Evolutionary conservation across 176 grass and related monocot species (phyloP).

Genomic region (barley (Hordeum vulgare)): DNA sequence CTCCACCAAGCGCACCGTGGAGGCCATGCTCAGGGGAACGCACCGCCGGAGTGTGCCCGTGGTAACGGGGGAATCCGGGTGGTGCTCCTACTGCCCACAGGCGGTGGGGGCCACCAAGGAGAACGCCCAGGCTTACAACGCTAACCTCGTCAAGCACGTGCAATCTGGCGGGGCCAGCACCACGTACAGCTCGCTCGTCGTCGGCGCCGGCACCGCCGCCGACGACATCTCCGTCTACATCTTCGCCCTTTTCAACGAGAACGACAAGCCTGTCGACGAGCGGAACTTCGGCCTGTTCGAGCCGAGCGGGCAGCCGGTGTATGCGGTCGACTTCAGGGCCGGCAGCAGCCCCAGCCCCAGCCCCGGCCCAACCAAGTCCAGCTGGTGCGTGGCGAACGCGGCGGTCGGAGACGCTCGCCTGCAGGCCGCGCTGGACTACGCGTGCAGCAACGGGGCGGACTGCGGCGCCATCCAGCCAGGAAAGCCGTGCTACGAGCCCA

Average conservation of each 20-base stretch:
- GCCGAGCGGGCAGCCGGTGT: slow-evolving; percentile 35
- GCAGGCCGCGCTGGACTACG: slow-evolving; percentile 29
- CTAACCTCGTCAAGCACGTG: slow-evolving; percentile 41
- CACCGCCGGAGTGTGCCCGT: neutral
- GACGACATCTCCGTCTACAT: slow-evolving; percentile 53
- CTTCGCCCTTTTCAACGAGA: slow-evolving; percentile 69
- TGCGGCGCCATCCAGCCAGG: slow-evolving; percentile 16
- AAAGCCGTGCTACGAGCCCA: slow-evolving; percentile 30
- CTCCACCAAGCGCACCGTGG: neutral
- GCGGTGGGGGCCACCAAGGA: neutral
- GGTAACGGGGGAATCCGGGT: too few species aligned
- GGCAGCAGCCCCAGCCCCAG: too few species aligned
- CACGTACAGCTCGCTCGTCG: neutral
- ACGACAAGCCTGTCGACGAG: slow-evolving; percentile 47
- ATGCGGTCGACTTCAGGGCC: slow-evolving; percentile 27
- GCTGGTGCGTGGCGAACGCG: slow-evolving; percentile 34
- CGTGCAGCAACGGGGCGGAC: slow-evolving; percentile 6
- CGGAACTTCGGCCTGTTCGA: slow-evolving; percentile 61
- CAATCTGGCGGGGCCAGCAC: slow-evolving; percentile 33
- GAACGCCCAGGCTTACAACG: slow-evolving; percentile 46
- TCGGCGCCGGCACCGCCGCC: neutral
- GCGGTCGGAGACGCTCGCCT: neutral
- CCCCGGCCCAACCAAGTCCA: too few species aligned
- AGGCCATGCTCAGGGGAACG: slow-evolving; percentile 27
- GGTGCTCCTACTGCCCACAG: neutral